A percentile compares a stretch with the other conserved stretches of the same genome.
Evolutionary conservation across 2,329 filamentous ascomycete genomes (phyloP).

Genomic region (Xylaria sp.): DNA sequence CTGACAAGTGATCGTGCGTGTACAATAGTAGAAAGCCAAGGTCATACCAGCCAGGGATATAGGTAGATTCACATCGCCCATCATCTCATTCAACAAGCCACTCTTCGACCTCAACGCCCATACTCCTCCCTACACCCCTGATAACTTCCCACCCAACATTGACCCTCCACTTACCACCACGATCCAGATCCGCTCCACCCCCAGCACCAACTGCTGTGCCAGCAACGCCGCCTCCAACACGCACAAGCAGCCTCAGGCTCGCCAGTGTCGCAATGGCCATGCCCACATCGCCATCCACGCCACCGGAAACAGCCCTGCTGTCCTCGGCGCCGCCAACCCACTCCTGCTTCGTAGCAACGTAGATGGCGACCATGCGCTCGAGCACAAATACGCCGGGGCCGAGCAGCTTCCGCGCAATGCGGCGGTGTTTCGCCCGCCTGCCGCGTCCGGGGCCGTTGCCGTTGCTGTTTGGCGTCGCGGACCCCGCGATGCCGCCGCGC

Average conservation of each 20-base stretch:
- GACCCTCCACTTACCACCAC: constrained; percentile 79
- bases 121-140: constrained; percentile 73
- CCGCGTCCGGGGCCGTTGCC: constrained; percentile 14
- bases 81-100: constrained; percentile 72
- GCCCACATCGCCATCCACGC: constrained; percentile 66
- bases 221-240: constrained; percentile 76
- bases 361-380: constrained; percentile 82
- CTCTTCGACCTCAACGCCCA: constrained; percentile 83
- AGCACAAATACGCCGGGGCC: constrained; percentile 81
- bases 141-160: constrained; percentile 84
- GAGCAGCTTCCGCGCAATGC: constrained; percentile 80
- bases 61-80: not conserved
- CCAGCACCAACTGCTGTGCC: constrained; percentile 67
- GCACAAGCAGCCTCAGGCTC: constrained; percentile 74
- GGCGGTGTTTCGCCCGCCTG: constrained; percentile 65
- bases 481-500: constrained; percentile 54
- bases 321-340: constrained; percentile 57
- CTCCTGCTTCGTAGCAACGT: constrained; percentile 71
- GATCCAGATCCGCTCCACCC: constrained; percentile 80
- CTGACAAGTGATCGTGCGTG: not conserved
- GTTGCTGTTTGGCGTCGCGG: not conserved
- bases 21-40: not conserved
- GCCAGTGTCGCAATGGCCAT: constrained; percentile 78
- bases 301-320: constrained; percentile 52
- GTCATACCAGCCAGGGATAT: not conserved